Evolutionary conservation across 768 basidiomycete genomes (phyloP).

Genomic region (Calocera viscosa): DNA sequence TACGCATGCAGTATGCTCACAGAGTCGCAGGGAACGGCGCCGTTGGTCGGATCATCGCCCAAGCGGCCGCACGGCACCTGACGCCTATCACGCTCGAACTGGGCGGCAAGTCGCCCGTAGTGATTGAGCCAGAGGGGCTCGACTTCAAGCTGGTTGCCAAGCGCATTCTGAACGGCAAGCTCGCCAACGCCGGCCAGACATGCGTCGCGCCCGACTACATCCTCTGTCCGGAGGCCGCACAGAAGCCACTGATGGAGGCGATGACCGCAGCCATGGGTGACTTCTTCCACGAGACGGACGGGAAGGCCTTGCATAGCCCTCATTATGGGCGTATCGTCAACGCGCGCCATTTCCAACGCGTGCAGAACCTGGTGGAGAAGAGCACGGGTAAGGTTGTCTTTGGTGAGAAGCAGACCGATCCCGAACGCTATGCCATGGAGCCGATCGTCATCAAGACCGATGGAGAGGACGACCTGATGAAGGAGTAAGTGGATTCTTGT

Average conservation of each 20-base stretch:
- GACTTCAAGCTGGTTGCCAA: slow-evolving; percentile 14
- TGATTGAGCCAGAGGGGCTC: slow-evolving; percentile 18
- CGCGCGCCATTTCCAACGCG: slow-evolving; percentile 40
- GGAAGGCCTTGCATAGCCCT: background rate
- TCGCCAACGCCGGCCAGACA: slow-evolving; percentile 16
- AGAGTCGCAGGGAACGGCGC: slow-evolving; percentile 9
- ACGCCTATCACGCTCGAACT: slow-evolving; percentile 21
- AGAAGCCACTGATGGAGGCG: background rate
- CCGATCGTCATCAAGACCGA: slow-evolving; percentile 47
- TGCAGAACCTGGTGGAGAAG: slow-evolving; percentile 39
- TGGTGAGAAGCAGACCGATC: slow-evolving; percentile 36
- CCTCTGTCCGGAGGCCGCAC: background rate
- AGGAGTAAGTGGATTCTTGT: slow-evolving; percentile 19
- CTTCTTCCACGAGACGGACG: background rate
- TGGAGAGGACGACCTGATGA: slow-evolving; percentile 44
- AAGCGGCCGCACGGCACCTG: slow-evolving; percentile 19
- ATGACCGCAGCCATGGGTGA: background rate
- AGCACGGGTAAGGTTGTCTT: slow-evolving; percentile 47
- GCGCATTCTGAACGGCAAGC: slow-evolving; percentile 20
- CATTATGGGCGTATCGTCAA: slow-evolving; percentile 37
- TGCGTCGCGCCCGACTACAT: slow-evolving; percentile 7
- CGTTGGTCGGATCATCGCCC: slow-evolving; percentile 20
- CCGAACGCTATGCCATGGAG: slow-evolving; percentile 40
- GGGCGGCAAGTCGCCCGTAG: background rate
- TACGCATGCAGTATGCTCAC: background rate